phyloP scores from a whole-genome alignment of 2,329 filamentous ascomycete genomes.

The Celoporthe dispersa region DNA sequence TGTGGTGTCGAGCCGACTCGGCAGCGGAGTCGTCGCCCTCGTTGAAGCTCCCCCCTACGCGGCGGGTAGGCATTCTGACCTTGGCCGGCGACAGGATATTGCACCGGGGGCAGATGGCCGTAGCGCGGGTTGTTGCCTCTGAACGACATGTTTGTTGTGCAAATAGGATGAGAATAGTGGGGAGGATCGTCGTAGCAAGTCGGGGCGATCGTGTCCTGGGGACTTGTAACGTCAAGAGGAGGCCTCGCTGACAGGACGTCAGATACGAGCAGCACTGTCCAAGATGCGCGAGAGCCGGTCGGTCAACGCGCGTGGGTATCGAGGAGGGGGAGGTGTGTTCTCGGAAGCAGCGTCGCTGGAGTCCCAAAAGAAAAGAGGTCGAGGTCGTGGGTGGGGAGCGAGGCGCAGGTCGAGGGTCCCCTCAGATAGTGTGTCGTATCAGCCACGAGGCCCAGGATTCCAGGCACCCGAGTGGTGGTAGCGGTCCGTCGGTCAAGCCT shows the following conservation, averaged over 20 bases:
- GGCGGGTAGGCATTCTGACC: conserved; percentile 45
- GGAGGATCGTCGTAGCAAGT: conserved; percentile 9
- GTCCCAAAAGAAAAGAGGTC: conserved; percentile 8
- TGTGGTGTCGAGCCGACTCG: conserved; percentile 38
- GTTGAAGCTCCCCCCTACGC: conserved; percentile 74
- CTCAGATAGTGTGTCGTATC: neutral
- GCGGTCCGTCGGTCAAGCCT: neutral
- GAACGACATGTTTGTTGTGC: conserved; percentile 62
- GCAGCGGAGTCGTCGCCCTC: conserved; percentile 72
- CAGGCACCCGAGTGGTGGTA: conserved; percentile 21
- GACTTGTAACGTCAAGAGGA: neutral
- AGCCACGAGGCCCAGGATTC: conserved; percentile 3
- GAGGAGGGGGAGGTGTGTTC: neutral
- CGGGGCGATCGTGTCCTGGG: neutral
- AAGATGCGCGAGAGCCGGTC: neutral
- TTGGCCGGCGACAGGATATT: conserved; percentile 59
- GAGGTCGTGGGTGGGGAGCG: conserved; percentile 1
- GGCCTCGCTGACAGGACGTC: conserved; percentile 11
- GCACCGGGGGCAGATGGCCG: conserved; percentile 68
- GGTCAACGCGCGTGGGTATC: neutral
- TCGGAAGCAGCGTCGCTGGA: conserved; percentile 9
- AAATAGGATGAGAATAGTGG: neutral
- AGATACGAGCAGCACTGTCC: conserved; percentile 10
- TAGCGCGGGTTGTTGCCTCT: conserved; percentile 66
- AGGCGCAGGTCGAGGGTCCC: neutral